Conservation (phyloP, 2,329 filamentous ascomycete genomes). For the Aspergillus sp. region DNA sequence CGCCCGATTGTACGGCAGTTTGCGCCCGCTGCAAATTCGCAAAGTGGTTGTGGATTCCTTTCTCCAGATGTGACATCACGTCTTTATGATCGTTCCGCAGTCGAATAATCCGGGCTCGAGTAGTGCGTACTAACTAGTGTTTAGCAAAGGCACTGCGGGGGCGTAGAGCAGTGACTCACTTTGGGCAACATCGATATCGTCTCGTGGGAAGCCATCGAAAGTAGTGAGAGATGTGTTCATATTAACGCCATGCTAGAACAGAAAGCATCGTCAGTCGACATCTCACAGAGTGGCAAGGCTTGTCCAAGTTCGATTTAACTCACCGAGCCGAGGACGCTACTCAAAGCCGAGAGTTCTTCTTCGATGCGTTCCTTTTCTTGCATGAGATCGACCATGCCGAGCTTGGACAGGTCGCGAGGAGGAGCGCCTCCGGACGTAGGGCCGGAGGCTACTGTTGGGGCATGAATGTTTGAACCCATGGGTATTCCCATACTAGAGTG, state of each 20-base stretch:
- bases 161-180: constrained; percentile 57
- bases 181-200: constrained; percentile 92
- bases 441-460: constrained; percentile 74
- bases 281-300: constrained; percentile 7
- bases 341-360: constrained; percentile 79
- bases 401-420: constrained; percentile 63
- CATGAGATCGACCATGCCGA: constrained; percentile 78
- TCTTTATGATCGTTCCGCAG: constrained; percentile 92
- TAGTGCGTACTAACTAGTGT: constrained; percentile 73
- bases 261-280: constrained; percentile 18
- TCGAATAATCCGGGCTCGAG: constrained; percentile 82
- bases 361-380: constrained; percentile 82
- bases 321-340: constrained; percentile 86
- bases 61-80: constrained; percentile 80
- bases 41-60: constrained; percentile 85
- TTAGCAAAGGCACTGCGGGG: constrained; percentile 16
- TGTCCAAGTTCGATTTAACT: constrained; percentile 27
- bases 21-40: constrained; percentile 64
- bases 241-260: constrained; percentile 77
- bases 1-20: constrained; percentile 34
- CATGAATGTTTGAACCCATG: constrained; percentile 67
- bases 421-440: constrained; percentile 62
- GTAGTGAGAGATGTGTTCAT: constrained; percentile 90
- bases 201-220: constrained; percentile 85
- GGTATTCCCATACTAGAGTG: constrained; percentile 51